Conservation (phyloP, 2,329 filamentous ascomycete genomes). For the Pyrenophora tritici-repentis region DNA sequence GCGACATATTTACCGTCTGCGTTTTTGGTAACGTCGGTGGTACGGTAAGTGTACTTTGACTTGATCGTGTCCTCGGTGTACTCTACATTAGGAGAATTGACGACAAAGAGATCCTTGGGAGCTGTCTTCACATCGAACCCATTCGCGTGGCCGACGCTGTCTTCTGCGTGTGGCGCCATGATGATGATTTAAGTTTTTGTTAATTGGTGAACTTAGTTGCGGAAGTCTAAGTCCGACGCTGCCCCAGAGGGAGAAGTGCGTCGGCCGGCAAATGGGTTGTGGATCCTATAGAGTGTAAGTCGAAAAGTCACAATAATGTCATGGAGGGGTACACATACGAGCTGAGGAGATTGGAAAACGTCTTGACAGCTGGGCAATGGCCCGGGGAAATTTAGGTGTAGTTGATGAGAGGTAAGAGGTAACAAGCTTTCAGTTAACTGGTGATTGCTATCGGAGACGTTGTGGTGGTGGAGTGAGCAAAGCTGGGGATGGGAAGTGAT, state of each 20-base stretch:
- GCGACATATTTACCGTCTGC: constrained; percentile 79
- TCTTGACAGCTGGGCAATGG: constrained; percentile 72
- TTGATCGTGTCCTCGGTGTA: constrained; percentile 89
- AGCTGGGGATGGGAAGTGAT: constrained; percentile 9
- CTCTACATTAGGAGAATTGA: constrained; percentile 88
- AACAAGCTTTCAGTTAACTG: constrained; percentile 14
- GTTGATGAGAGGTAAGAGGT: constrained; percentile 14
- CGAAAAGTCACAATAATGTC: constrained; percentile 6
- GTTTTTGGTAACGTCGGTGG: constrained; percentile 77
- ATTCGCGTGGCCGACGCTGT: constrained; percentile 61
- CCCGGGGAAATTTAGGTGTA: constrained; percentile 38
- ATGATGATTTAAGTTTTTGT: constrained; percentile 42
- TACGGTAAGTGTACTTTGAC: constrained; percentile 96
- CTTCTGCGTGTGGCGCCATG: constrained; percentile 95
- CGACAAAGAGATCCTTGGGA: constrained; percentile 73
- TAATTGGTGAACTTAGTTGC: constrained; percentile 42
- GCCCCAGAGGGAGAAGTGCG: constrained; percentile 87
- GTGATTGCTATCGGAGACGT: constrained; percentile 8
- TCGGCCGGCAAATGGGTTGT: constrained; percentile 96
- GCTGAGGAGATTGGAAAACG: constrained; percentile 98
- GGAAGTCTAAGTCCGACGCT: constrained; percentile 65
- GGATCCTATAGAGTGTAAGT: constrained; percentile 64
- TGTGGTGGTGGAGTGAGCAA: constrained; percentile 15
- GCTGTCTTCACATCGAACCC: constrained; percentile 53
- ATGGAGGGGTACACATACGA: constrained; percentile 67